Conservation (phyloP, 2,329 filamentous ascomycete genomes). For the Colletotrichum sidae region DNA sequence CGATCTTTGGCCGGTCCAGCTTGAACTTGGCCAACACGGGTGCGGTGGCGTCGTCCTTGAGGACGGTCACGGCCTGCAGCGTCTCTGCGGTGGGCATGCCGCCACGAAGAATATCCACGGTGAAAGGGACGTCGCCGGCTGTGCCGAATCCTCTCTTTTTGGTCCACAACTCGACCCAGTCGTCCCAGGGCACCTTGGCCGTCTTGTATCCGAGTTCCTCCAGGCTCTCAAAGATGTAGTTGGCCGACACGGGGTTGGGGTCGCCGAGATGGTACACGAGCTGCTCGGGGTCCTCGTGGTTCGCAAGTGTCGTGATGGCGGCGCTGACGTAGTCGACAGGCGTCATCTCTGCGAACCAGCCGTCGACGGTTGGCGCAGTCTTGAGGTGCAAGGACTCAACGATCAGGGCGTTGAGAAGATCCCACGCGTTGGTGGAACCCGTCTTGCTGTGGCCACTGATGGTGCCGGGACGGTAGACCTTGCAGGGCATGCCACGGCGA, state of each 20-base stretch:
- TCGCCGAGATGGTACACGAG: slow-evolving; percentile 81
- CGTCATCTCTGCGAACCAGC: slow-evolving; percentile 86
- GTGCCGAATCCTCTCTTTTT: slow-evolving; percentile 74
- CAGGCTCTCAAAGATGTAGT: slow-evolving; percentile 73
- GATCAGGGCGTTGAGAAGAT: slow-evolving; percentile 80
- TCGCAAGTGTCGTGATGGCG: slow-evolving; percentile 77
- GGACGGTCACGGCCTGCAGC: slow-evolving; percentile 76
- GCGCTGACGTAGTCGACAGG: slow-evolving; percentile 85
- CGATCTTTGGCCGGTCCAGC: slow-evolving; percentile 75
- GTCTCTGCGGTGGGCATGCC: slow-evolving; percentile 84
- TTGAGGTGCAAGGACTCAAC: slow-evolving; percentile 83
- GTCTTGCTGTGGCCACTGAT: slow-evolving; percentile 82
- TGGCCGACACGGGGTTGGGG: slow-evolving; percentile 75
- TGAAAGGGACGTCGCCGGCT: slow-evolving; percentile 78
- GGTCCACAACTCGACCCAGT: slow-evolving; percentile 81
- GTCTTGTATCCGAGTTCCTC: slow-evolving; percentile 78
- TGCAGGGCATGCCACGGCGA: slow-evolving; percentile 75
- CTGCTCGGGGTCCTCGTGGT: slow-evolving; percentile 71
- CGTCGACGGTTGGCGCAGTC: slow-evolving; percentile 75
- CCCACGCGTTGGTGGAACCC: slow-evolving; percentile 82
- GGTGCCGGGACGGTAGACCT: slow-evolving; percentile 79
- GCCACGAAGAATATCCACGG: slow-evolving; percentile 81
- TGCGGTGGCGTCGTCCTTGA: slow-evolving; percentile 76
- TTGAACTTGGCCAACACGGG: slow-evolving; percentile 65
- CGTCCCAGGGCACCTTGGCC: slow-evolving; percentile 73